Evolutionary conservation across 2,329 filamentous ascomycete genomes (phyloP).

Genomic region (Penicillium sp.): DNA sequence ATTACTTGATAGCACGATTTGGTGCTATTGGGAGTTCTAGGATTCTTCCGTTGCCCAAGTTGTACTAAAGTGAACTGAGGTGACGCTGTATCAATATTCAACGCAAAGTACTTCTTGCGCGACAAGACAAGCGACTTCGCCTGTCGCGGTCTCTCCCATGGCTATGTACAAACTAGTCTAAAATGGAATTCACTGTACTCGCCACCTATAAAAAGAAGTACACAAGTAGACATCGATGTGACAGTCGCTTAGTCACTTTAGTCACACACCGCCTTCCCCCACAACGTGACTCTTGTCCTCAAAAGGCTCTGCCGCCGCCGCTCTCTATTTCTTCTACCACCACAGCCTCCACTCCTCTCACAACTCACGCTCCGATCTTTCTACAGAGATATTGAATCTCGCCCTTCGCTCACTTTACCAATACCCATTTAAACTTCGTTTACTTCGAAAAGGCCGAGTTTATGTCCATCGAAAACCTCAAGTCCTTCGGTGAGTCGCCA

Average conservation of each 20-base stretch:
- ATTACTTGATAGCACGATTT: background rate
- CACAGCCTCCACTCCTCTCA: constrained; percentile 22
- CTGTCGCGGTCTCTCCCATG: background rate
- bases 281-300: constrained; percentile 31
- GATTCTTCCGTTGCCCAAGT: background rate
- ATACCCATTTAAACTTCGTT: constrained; percentile 45
- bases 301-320: constrained; percentile 38
- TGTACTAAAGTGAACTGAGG: background rate
- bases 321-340: constrained; percentile 30
- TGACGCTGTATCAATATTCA: constrained; percentile 15
- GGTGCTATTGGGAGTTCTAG: background rate
- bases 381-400: constrained; percentile 37
- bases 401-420: constrained; percentile 29
- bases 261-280: constrained; percentile 39
- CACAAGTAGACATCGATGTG: constrained; percentile 3
- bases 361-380: constrained; percentile 25
- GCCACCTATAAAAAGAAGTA: background rate
- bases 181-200: background rate
- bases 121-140: background rate
- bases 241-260: constrained; percentile 23
- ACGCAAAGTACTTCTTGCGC: constrained; percentile 6
- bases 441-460: constrained; percentile 72
- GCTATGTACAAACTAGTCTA: background rate
- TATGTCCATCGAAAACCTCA: constrained; percentile 99
- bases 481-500: constrained; percentile 78